Conservation (phyloP, 2,329 filamentous ascomycete species). For the Endoconidiophora laricicola region DNA sequence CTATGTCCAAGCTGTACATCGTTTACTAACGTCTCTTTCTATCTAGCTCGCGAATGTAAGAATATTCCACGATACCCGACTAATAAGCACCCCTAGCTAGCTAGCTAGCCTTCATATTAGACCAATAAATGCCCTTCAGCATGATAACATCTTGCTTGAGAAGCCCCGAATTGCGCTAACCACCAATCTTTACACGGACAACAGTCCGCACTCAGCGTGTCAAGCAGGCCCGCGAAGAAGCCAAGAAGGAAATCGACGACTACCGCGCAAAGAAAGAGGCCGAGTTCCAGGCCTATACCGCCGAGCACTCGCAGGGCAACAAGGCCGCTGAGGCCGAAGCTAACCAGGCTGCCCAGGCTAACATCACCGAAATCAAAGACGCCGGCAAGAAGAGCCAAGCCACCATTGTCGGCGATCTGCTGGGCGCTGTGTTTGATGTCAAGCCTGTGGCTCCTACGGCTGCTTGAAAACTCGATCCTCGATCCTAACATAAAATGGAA, state of each 20-base stretch:
- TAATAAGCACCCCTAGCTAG: neutral
- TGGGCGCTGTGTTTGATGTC: constrained; percentile 72
- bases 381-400: constrained; percentile 65
- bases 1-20: neutral
- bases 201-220: constrained; percentile 75
- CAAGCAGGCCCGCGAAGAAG: constrained; percentile 89
- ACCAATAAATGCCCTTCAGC: neutral
- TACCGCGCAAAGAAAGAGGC: constrained; percentile 82
- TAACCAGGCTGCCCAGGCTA: constrained; percentile 60
- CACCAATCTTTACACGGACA: neutral
- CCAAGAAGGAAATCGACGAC: constrained; percentile 92
- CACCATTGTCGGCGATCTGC: constrained; percentile 66
- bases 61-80: neutral
- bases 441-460: constrained; percentile 44
- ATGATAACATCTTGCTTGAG: neutral
- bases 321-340: constrained; percentile 60
- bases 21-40: constrained; percentile 5
- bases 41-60: constrained; percentile 73
- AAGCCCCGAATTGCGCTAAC: neutral
- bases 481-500: too few relatives aligned
- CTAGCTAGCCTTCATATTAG: neutral
- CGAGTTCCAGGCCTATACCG: constrained; percentile 89
- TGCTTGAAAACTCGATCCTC: constrained; percentile 3
- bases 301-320: constrained; percentile 88
- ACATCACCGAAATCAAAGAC: constrained; percentile 67